A percentile compares a stretch with the other conserved stretches of the same genome.
Conservation (phyloP, 2,329 filamentous ascomycete species). For the Xylariaceae sp. region DNA sequence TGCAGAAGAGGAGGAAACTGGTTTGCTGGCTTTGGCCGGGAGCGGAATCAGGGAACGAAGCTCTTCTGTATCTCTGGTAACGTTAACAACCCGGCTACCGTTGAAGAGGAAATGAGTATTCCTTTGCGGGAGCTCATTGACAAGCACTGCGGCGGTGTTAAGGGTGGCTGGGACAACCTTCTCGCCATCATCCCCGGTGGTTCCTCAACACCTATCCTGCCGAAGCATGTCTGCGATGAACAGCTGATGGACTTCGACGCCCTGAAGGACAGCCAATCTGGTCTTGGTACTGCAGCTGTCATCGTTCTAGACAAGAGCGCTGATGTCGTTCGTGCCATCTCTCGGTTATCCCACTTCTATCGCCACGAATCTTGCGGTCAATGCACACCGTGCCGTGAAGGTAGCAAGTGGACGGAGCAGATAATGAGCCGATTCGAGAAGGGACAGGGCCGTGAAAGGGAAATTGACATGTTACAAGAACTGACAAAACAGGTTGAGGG, state of each 20-base stretch:
- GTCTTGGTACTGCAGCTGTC: slow-evolving; percentile 95
- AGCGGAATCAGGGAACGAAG: slow-evolving; percentile 97
- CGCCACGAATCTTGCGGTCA: slow-evolving; percentile 98
- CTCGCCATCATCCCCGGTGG: slow-evolving; percentile 94
- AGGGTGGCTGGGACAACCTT: slow-evolving; percentile 97
- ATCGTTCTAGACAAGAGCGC: slow-evolving; percentile 99
- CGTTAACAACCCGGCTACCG: slow-evolving; percentile 97
- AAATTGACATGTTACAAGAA: slow-evolving; percentile 99
- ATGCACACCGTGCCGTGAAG: slow-evolving; percentile 99
- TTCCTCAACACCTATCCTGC: slow-evolving; percentile 94
- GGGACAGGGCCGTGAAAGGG: slow-evolving; percentile 83
- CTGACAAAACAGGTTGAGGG: slow-evolving; percentile 99
- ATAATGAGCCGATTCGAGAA: slow-evolving; percentile 98
- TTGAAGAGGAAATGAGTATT: slow-evolving; percentile 99
- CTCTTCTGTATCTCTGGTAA: slow-evolving; percentile 98
- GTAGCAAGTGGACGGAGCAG: slow-evolving; percentile 98
- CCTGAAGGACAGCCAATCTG: slow-evolving; percentile 96
- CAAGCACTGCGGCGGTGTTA: slow-evolving; percentile 96
- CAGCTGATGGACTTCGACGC: slow-evolving; percentile 99
- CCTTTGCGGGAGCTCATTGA: slow-evolving; percentile 95
- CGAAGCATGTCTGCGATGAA: slow-evolving; percentile 87
- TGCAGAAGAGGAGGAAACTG: slow-evolving; percentile 89
- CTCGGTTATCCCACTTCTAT: slow-evolving; percentile 94
- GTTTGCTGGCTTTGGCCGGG: slow-evolving; percentile 93
- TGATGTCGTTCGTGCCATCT: slow-evolving; percentile 93